Evolutionary conservation across 2,329 filamentous ascomycete species (phyloP).

Genomic region (Lachnellula occidentalis): DNA sequence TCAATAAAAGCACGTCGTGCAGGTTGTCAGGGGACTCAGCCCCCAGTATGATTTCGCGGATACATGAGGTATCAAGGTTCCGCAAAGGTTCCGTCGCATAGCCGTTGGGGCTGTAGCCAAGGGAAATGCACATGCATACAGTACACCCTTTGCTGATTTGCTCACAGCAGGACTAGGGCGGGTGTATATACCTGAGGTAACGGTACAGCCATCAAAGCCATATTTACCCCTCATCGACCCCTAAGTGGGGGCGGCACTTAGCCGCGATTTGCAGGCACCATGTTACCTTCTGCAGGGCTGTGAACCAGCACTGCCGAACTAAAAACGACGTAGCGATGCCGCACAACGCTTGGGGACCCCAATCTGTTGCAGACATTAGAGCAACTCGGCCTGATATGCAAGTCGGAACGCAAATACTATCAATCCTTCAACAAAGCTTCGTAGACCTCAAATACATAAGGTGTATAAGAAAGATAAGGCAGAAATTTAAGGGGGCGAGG

Average conservation of each 20-base stretch:
- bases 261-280: background rate
- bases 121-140: background rate
- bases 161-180: background rate
- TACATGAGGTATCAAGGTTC: background rate
- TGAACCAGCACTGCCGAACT: background rate
- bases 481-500: too few relatives aligned
- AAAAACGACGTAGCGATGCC: background rate
- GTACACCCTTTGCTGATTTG: background rate
- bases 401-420: background rate
- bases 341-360: background rate
- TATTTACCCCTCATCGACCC: background rate
- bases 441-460: too few relatives aligned
- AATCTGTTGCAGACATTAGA: background rate
- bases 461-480: too few relatives aligned
- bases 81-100: background rate
- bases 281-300: background rate
- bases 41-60: background rate
- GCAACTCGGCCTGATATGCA: background rate
- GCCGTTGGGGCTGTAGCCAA: background rate
- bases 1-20: background rate
- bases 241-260: background rate
- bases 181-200: background rate
- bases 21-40: background rate
- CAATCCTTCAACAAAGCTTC: background rate
- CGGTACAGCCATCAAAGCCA: background rate